phyloP scores from a whole-genome alignment of 1,139 yeast genomes.

The Meyerozyma carpophila region DNA sequence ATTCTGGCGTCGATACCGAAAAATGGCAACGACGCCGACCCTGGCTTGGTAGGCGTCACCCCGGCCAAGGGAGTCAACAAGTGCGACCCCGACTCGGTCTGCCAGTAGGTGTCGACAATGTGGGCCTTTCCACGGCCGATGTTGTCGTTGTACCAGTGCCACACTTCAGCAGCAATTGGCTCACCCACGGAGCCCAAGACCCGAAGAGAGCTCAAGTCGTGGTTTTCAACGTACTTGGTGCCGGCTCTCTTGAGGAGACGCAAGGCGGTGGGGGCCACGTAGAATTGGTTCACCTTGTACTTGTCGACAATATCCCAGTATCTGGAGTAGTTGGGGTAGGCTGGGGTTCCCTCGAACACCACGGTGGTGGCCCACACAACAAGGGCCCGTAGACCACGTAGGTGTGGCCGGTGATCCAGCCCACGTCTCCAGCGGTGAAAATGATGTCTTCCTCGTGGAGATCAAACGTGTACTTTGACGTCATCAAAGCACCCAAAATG shows the following conservation, averaged over 20 bases:
- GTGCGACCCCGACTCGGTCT: slow-evolving; percentile 77
- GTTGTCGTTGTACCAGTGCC: slow-evolving; percentile 86
- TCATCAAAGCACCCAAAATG: slow-evolving; percentile 61
- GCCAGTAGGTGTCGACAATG: slow-evolving; percentile 80
- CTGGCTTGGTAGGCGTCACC: slow-evolving; percentile 72
- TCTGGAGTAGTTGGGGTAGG: slow-evolving; percentile 73
- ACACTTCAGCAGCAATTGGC: slow-evolving; percentile 87
- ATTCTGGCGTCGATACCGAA: slow-evolving; percentile 68
- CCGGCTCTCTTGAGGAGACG: slow-evolving; percentile 84
- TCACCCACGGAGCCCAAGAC: slow-evolving; percentile 86
- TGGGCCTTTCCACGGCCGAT: slow-evolving; percentile 74
- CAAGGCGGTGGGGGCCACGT: slow-evolving; percentile 87
- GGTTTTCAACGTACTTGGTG: slow-evolving; percentile 55
- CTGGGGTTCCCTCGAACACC: slow-evolving; percentile 84
- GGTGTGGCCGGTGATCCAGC: slow-evolving; percentile 88
- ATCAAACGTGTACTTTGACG: slow-evolving; percentile 74
- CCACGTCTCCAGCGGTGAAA: slow-evolving; percentile 84
- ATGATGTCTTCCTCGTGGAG: slow-evolving; percentile 66
- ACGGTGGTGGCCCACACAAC: slow-evolving; percentile 75
- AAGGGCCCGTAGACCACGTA: slow-evolving; percentile 81
- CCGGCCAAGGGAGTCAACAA: slow-evolving; percentile 69
- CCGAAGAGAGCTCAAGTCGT: slow-evolving; percentile 61
- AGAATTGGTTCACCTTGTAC: slow-evolving; percentile 75
- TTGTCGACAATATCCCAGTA: slow-evolving; percentile 80
- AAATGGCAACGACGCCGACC: slow-evolving; percentile 74